Conservation (phyloP, 495 filamentous ascomycete genomes). For the Geopyxis carbonaria region DNA sequence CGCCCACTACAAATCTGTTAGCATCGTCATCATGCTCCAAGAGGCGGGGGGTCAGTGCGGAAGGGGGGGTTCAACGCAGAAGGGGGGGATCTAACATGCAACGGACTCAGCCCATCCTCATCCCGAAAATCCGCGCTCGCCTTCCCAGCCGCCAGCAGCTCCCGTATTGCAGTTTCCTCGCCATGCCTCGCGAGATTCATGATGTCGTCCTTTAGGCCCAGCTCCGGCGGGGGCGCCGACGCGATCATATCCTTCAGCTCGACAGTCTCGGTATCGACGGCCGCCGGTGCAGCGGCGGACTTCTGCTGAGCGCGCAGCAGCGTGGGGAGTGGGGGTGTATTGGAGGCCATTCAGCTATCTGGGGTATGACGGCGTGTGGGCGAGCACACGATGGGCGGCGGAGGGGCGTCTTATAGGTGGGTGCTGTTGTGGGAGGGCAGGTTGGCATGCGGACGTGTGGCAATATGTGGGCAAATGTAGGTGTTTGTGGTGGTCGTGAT, state of each 20-base stretch:
- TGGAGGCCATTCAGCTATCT: no score
- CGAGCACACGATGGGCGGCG: no score
- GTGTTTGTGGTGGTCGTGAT: no score
- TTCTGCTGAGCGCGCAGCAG: no score
- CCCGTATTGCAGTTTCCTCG: conserved; percentile 72
- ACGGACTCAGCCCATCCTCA: conserved; percentile 79
- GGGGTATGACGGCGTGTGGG: no score
- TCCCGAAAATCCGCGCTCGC: conserved; percentile 66
- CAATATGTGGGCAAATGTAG: no score
- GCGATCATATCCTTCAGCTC: conserved; percentile 50
- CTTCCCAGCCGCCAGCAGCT: conserved; percentile 65
- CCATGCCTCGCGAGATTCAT: conserved; percentile 89
- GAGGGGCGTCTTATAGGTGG: no score
- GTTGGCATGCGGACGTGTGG: no score
- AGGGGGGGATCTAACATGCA: conserved; percentile 52
- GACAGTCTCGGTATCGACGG: conserved; percentile 28
- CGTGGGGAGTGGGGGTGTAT: no score
- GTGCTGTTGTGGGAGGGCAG: no score
- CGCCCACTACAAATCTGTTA: conserved; percentile 57
- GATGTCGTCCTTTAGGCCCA: conserved; percentile 56
- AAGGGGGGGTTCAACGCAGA: conserved; percentile 4
- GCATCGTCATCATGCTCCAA: conserved; percentile 6
- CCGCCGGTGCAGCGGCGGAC: conserved; percentile 19
- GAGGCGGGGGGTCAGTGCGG: no score
- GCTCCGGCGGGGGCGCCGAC: conserved; percentile 23